These are phyloP conservation scores for Gardenia jasminoides DNA, from an alignment of 257 asterid species.

Conservation along the genomic window DNA sequence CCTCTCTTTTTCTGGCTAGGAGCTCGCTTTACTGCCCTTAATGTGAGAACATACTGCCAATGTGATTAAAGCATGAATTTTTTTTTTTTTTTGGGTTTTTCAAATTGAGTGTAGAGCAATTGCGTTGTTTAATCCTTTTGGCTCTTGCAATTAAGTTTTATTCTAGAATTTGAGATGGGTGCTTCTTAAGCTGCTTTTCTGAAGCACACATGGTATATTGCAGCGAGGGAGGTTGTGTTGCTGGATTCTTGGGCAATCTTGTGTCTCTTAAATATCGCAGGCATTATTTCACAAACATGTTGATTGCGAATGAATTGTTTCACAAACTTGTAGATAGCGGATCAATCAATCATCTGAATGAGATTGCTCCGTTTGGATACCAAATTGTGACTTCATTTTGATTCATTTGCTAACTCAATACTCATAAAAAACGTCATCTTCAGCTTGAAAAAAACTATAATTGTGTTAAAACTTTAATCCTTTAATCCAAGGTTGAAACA, in stretches of 20 bases:
- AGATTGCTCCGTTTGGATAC: background rate
- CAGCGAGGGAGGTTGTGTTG: background rate
- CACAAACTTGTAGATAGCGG: background rate
- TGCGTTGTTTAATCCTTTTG: background rate
- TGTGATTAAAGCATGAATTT: slow-evolving; percentile 10
- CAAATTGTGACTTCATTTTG: too few relatives aligned
- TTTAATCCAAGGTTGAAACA: too few relatives aligned
- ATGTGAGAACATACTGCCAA: background rate
- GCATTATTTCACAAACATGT: too few relatives aligned
- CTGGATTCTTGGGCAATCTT: background rate
- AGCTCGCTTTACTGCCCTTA: background rate
- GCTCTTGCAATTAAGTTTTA: background rate
- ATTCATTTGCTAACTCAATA: too few relatives aligned
- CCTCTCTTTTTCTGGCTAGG: background rate
- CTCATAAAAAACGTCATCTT: too few relatives aligned
- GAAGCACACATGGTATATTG: background rate
- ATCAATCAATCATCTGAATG: background rate
- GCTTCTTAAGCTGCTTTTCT: background rate
- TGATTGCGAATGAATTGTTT: too few relatives aligned
- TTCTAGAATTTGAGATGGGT: too few relatives aligned
- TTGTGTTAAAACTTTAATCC: too few relatives aligned
- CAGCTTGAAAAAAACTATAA: too few relatives aligned
- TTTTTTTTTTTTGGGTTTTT: background rate
- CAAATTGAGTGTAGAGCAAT: background rate
- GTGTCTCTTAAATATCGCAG: background rate